phyloP scores from a whole-genome alignment of 345 rosid genomes.

The Salix caprea region DNA sequence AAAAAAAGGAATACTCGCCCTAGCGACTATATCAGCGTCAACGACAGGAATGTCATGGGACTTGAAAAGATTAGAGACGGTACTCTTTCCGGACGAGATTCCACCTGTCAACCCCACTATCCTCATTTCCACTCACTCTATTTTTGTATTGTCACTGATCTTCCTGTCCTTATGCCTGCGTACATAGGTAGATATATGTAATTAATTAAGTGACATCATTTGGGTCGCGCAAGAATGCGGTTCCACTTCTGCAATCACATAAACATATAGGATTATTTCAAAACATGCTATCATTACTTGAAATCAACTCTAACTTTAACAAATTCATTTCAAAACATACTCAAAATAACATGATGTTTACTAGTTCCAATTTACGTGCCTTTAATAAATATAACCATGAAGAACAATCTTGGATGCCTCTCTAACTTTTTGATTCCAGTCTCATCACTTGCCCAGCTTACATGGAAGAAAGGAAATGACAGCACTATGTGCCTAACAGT shows the following conservation, averaged over 20 bases:
- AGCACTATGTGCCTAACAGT: not conserved
- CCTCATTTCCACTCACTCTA: slow-evolving; percentile 50
- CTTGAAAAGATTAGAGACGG: slow-evolving; percentile 75
- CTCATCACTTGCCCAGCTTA: not conserved
- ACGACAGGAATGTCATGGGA: slow-evolving; percentile 65
- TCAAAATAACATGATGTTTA: not conserved
- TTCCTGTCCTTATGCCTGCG: not conserved
- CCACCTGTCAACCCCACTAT: slow-evolving; percentile 85
- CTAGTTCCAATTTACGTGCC: not conserved
- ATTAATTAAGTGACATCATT: not conserved
- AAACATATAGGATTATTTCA: not conserved
- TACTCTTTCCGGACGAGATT: slow-evolving; percentile 88
- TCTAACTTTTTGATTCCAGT: not conserved
- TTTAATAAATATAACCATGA: not conserved
- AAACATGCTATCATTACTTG: not conserved
- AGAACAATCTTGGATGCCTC: not conserved
- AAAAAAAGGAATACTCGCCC: slow-evolving; percentile 46
- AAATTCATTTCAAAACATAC: not conserved
- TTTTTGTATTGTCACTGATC: not conserved
- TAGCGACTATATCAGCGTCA: slow-evolving; percentile 78
- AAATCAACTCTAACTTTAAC: not conserved
- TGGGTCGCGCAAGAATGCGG: not conserved
- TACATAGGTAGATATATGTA: not conserved
- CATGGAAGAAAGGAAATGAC: not conserved
- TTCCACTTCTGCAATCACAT: not conserved